Evolutionary conservation across 805 yeast genomes (phyloP).

Genomic region (Lachancea lanzarotensis): DNA sequence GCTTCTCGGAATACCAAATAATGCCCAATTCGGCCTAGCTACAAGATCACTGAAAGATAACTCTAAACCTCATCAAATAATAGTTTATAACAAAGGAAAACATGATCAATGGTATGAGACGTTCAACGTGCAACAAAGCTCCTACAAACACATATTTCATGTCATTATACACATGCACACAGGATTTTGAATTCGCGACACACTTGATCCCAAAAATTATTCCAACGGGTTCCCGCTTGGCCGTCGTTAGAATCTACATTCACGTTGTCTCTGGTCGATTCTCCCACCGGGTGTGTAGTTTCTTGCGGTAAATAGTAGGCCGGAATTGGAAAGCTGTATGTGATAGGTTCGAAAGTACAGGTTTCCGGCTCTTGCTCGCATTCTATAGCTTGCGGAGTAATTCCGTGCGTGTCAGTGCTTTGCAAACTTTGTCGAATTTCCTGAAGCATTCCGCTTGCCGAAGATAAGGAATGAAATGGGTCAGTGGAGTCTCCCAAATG

Average conservation of each 20-base stretch:
- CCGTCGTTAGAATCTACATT: not conserved
- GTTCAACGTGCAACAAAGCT: too few species aligned
- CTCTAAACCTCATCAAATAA: too few species aligned
- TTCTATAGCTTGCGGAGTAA: constrained; percentile 3
- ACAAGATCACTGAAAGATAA: too few species aligned
- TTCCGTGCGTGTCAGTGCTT: constrained; percentile 1
- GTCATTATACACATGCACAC: not conserved
- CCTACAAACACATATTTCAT: not conserved
- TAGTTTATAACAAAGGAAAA: too few species aligned
- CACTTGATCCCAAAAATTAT: constrained; percentile 1
- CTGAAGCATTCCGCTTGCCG: constrained; percentile 7
- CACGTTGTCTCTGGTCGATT: constrained; percentile 5
- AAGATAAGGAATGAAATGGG: not conserved
- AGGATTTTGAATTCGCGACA: not conserved
- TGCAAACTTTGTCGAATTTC: constrained; percentile 7
- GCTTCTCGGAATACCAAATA: too few species aligned
- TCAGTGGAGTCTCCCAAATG: not conserved
- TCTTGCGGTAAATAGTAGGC: constrained; percentile 7
- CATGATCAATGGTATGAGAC: too few species aligned
- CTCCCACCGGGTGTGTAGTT: constrained; percentile 2
- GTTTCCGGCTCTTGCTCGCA: not conserved
- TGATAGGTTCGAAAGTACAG: not conserved
- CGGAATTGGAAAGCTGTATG: constrained; percentile 12
- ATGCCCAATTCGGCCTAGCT: too few species aligned
- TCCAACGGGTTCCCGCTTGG: not conserved